A percentile compares a stretch with the other conserved stretches of the same genome.
Evolutionary conservation across 768 basidiomycete species (phyloP).

Genomic region (Exidia glandulosa): DNA sequence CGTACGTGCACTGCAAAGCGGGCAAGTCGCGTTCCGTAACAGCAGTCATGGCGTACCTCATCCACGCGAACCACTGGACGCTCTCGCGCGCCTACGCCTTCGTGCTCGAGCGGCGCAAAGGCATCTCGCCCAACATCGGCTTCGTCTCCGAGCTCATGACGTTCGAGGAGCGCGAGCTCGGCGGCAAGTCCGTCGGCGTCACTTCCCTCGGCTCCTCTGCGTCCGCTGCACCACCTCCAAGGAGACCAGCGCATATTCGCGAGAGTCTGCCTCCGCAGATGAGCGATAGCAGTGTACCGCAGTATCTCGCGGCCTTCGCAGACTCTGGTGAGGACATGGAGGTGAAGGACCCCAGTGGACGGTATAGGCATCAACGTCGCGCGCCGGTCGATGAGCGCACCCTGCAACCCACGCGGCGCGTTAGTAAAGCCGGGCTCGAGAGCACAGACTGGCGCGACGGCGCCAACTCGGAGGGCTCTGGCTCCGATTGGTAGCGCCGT

Average conservation of each 20-base stretch:
- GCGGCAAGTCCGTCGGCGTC: conserved; percentile 64
- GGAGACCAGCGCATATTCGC: conserved; percentile 43
- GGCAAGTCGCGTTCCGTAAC: conserved; percentile 95
- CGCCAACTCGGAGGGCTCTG: neutral
- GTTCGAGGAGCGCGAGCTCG: conserved; percentile 84
- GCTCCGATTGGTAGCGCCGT: neutral
- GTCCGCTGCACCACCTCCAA: conserved; percentile 25
- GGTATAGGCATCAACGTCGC: conserved; percentile 77
- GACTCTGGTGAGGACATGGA: conserved; percentile 65
- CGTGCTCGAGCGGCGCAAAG: conserved; percentile 79
- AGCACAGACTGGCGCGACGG: conserved; percentile 22
- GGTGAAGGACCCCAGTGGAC: conserved; percentile 72
- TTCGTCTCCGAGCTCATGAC: conserved; percentile 96
- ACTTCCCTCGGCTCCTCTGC: neutral
- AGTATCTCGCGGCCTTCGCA: conserved; percentile 40
- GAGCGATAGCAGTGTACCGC: conserved; percentile 12
- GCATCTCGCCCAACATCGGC: conserved; percentile 94
- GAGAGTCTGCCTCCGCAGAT: conserved; percentile 58
- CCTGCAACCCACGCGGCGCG: conserved; percentile 78
- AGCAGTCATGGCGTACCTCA: conserved; percentile 93
- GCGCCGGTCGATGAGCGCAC: conserved; percentile 85
- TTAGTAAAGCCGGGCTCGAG: conserved; percentile 90
- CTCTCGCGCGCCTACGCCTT: conserved; percentile 84
- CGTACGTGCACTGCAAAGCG: conserved; percentile 93
- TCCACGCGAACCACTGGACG: conserved; percentile 96